Evolutionary conservation across 371 early-diverging fungal species (phyloP), one percentile per base, ranked within the genome.

Genomic region (Choanephora cucurbitarum): DNA sequence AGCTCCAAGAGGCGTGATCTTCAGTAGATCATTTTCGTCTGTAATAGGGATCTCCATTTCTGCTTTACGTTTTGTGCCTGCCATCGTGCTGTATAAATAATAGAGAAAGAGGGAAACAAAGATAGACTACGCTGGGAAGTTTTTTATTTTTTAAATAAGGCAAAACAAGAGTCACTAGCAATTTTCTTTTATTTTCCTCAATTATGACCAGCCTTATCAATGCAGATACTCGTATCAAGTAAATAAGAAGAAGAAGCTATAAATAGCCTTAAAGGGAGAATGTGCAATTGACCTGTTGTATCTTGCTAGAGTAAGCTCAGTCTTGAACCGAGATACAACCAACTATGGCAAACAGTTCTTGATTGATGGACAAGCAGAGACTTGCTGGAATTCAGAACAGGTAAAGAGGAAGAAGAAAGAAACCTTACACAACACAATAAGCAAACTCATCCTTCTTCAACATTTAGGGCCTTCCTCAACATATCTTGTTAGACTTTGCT

Each of bases 1-100:
- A 17, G 99, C 97, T 17, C 99, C 99, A 17, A 99, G 82, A 19
- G 99, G 99, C 7, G 94, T 99, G 22, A 99, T 89, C 60, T 82
- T 81, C 39, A 92, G 69, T 34, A 89, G 66, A 66, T 92, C 92
- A 55, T 83, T 84, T 54, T 83, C 80, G 49, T 86, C 84, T 7
- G 71, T 79, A 39, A 85, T 72, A 5, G 80, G 80, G 17, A 79
- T 64, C 48, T 79, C 72, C 43, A 69, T 49, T 44, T 79, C 80
- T 23, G 80, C 70, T 64, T 76, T 76, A 49, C 80, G 75, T 55
- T 79, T 79, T 11, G 60, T 60, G 23, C 68, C 70, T 49, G 71
- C 69, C 79, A 78, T 43, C 17, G 17, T 40, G n/a, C n/a, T n/a
- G 22, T 57, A 18, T 21, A 13, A 21, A 4, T 34, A 22, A n/a